A percentile compares a stretch with the other conserved stretches of the same genome.
Conservation (phyloP, 352 stramenopile genomes). For the Phytophthora foliorum region DNA sequence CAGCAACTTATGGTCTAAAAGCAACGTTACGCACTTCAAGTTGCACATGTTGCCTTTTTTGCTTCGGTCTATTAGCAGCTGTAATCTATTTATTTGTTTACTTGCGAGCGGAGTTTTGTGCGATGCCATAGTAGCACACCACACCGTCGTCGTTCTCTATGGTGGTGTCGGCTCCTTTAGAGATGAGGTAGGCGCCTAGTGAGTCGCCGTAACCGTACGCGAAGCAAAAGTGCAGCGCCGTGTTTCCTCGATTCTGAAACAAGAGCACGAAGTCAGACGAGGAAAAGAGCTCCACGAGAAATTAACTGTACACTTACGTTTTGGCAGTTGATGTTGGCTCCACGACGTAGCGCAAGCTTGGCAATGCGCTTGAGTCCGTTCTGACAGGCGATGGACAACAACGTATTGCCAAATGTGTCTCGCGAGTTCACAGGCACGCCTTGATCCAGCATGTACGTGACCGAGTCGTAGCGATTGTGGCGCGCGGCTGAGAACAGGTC, state of each 20-base stretch:
- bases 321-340: constrained; percentile 89
- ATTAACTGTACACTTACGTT: constrained; percentile 58
- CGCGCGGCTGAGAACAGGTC: constrained; percentile 90
- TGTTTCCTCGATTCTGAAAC: constrained; percentile 82
- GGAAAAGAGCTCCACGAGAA: background rate
- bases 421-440: constrained; percentile 82
- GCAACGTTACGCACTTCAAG: constrained; percentile 6
- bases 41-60: constrained; percentile 3
- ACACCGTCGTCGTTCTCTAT: constrained; percentile 75
- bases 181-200: constrained; percentile 90
- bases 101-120: constrained; percentile 42
- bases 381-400: constrained; percentile 91
- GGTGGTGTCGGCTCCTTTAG: constrained; percentile 83
- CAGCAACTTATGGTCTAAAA: background rate
- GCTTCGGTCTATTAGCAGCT: background rate
- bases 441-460: constrained; percentile 88
- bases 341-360: constrained; percentile 86
- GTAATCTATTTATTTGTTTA: constrained; percentile 26
- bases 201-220: constrained; percentile 90
- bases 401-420: constrained; percentile 87
- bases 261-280: constrained; percentile 2
- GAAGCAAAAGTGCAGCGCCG: constrained; percentile 92
- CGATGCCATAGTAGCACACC: constrained; percentile 76
- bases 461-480: constrained; percentile 88
- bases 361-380: constrained; percentile 92